Evolutionary conservation across 495 filamentous ascomycete genomes (phyloP).

Genomic region (Glonium stellatum): DNA sequence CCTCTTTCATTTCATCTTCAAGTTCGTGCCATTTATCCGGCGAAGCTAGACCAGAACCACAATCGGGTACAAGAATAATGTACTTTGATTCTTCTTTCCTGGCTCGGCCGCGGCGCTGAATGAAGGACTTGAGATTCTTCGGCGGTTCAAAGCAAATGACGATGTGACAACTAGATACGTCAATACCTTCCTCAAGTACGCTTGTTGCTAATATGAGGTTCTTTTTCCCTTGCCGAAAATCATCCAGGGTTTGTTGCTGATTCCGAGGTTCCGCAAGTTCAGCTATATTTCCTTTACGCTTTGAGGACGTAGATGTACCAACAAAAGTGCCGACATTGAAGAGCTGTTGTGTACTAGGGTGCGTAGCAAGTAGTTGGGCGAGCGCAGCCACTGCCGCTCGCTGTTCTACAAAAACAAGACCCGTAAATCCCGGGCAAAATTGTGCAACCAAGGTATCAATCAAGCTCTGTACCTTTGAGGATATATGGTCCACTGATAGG

Average conservation of each 20-base stretch:
- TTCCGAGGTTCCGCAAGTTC: slow-evolving; percentile 52
- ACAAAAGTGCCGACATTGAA: slow-evolving; percentile 63
- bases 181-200: slow-evolving; percentile 88
- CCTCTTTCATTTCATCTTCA: slow-evolving; percentile 65
- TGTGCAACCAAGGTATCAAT: slow-evolving; percentile 47
- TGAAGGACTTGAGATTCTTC: slow-evolving; percentile 71
- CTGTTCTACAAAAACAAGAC: slow-evolving; percentile 74
- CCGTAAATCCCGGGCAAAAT: slow-evolving; percentile 47
- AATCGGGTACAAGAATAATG: slow-evolving; percentile 52
- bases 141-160: slow-evolving; percentile 82
- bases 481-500: slow-evolving; percentile 13
- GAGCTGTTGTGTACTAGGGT: slow-evolving; percentile 49
- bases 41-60: slow-evolving; percentile 34
- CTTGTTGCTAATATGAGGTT: slow-evolving; percentile 80
- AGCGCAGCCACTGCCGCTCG: slow-evolving; percentile 63
- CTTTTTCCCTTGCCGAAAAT: slow-evolving; percentile 59
- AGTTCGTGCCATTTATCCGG: slow-evolving; percentile 48
- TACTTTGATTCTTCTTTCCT: slow-evolving; percentile 65
- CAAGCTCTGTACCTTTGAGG: slow-evolving; percentile 36
- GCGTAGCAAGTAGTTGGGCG: slow-evolving; percentile 54
- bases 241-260: slow-evolving; percentile 55
- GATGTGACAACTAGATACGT: slow-evolving; percentile 75
- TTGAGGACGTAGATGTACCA: slow-evolving; percentile 54
- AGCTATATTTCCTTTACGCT: slow-evolving; percentile 47
- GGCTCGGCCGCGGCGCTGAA: slow-evolving; percentile 82